Evolutionary conservation across 2,329 filamentous ascomycete genomes (phyloP).

Genomic region (Rutstroemia sydowiana): DNA sequence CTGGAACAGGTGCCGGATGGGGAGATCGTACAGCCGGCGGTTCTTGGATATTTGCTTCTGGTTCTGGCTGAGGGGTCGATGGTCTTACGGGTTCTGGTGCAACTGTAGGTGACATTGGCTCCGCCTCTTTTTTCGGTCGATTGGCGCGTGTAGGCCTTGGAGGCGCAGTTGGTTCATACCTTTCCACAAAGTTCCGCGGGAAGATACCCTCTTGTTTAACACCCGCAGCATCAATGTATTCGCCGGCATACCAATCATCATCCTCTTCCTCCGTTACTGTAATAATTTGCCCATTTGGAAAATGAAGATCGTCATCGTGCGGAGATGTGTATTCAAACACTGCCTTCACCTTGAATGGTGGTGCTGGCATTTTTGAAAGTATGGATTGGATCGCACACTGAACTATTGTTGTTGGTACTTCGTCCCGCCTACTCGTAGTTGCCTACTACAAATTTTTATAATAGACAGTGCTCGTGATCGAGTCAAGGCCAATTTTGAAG

Average conservation of each 20-base stretch:
- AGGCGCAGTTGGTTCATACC: slow-evolving; percentile 84
- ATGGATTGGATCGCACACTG: background rate
- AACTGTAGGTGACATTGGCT: slow-evolving; percentile 28
- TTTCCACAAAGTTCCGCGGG: slow-evolving; percentile 95
- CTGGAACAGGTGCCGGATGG: slow-evolving; percentile 31
- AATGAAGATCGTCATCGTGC: slow-evolving; percentile 92
- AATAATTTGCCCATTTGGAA: slow-evolving; percentile 79
- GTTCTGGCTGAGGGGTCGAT: slow-evolving; percentile 28
- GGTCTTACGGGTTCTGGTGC: slow-evolving; percentile 32
- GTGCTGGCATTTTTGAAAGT: slow-evolving; percentile 52
- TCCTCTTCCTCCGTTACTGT: slow-evolving; percentile 91
- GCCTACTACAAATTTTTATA: slow-evolving; percentile 5
- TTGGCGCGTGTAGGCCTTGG: slow-evolving; percentile 69
- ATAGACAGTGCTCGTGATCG: slow-evolving; percentile 4
- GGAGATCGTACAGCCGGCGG: slow-evolving; percentile 26
- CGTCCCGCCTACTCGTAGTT: slow-evolving; percentile 5
- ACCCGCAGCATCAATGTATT: slow-evolving; percentile 73
- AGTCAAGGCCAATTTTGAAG: background rate
- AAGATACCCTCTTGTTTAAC: slow-evolving; percentile 78
- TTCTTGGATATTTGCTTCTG: slow-evolving; percentile 33
- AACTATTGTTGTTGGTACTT: slow-evolving; percentile 6
- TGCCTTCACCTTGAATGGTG: slow-evolving; percentile 88
- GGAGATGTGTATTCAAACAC: slow-evolving; percentile 88
- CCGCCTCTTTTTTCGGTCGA: slow-evolving; percentile 54
- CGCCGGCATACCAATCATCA: slow-evolving; percentile 85